Evolutionary conservation across 2,329 filamentous ascomycete species (phyloP).

Genomic region (Sordariomycetes sp.): DNA sequence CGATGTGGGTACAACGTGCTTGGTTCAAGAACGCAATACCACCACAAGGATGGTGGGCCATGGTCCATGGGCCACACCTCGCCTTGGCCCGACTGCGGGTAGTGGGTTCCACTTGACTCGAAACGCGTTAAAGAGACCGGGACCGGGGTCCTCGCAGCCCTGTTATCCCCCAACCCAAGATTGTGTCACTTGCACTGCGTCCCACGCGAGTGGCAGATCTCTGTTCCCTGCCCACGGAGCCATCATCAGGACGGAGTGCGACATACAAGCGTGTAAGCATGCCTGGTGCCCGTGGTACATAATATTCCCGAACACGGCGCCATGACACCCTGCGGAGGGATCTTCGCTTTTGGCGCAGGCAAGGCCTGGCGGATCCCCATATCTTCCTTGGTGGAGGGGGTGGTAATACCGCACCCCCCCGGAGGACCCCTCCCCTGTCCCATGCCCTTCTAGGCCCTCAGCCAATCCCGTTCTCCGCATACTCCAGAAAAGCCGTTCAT

Average conservation of each 20-base stretch:
- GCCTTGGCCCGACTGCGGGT: background rate
- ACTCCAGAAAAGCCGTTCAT: background rate
- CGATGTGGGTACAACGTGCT: no score
- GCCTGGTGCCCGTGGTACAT: background rate
- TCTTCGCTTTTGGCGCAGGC: background rate
- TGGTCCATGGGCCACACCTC: background rate
- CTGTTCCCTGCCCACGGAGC: no score
- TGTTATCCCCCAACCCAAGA: background rate
- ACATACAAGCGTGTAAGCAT: no score
- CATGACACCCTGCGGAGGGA: background rate
- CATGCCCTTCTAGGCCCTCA: background rate
- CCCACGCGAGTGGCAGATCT: background rate
- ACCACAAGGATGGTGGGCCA: no score
- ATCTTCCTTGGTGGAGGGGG: background rate
- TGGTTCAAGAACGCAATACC: no score
- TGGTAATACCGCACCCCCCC: background rate
- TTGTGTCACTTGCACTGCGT: background rate
- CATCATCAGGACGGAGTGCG: no score
- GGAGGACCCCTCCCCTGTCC: no score
- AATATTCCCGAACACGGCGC: background rate
- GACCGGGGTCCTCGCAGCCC: background rate
- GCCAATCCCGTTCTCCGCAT: background rate
- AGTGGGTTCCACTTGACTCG: background rate
- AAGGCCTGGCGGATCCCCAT: background rate
- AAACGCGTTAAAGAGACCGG: background rate